A percentile compares a stretch with the other conserved stretches of the same genome.
Conservation (phyloP, 2,329 filamentous ascomycete species). For the Grosmannia clavigera region DNA sequence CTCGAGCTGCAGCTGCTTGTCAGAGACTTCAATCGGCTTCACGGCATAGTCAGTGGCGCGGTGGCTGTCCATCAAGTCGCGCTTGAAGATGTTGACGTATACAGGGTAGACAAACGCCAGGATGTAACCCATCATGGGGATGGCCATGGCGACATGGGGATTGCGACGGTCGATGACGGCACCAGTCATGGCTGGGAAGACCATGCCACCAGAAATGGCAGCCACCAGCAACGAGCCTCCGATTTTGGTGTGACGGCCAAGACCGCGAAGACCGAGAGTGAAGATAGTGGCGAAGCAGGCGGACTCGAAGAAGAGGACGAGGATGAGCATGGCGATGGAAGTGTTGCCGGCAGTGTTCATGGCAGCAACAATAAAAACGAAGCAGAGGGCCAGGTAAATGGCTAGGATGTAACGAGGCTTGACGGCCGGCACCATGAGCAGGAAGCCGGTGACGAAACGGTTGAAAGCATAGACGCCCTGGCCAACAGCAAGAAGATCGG, state of each 20-base stretch:
- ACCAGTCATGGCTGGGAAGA: slow-evolving; percentile 41
- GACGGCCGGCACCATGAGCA: slow-evolving; percentile 38
- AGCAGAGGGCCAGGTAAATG: slow-evolving; percentile 36
- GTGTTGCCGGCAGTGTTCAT: slow-evolving; percentile 38
- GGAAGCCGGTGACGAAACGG: slow-evolving; percentile 40
- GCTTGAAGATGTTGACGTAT: slow-evolving; percentile 20
- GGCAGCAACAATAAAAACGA: slow-evolving; percentile 40
- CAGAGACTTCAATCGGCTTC: slow-evolving; percentile 7
- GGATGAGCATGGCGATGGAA: slow-evolving; percentile 41
- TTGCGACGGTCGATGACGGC: slow-evolving; percentile 19
- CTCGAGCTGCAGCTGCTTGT: slow-evolving; percentile 17
- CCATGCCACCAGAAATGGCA: slow-evolving; percentile 41
- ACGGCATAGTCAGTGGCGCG: slow-evolving; percentile 17
- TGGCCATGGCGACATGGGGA: slow-evolving; percentile 17
- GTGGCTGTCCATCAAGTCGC: slow-evolving; percentile 19
- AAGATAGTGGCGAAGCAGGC: slow-evolving; percentile 49
- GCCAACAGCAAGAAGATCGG: slow-evolving; percentile 44
- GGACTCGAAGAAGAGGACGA: slow-evolving; percentile 44
- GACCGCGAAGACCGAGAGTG: slow-evolving; percentile 42
- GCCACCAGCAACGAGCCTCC: slow-evolving; percentile 41
- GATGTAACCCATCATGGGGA: slow-evolving; percentile 19
- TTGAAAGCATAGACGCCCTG: slow-evolving; percentile 48
- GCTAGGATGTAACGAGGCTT: slow-evolving; percentile 44
- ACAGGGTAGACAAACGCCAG: slow-evolving; percentile 17
- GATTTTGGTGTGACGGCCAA: slow-evolving; percentile 43